Base-by-base conservation (phyloP, 306 rosid species). In the Heteromeles arbutifolia region DNA sequence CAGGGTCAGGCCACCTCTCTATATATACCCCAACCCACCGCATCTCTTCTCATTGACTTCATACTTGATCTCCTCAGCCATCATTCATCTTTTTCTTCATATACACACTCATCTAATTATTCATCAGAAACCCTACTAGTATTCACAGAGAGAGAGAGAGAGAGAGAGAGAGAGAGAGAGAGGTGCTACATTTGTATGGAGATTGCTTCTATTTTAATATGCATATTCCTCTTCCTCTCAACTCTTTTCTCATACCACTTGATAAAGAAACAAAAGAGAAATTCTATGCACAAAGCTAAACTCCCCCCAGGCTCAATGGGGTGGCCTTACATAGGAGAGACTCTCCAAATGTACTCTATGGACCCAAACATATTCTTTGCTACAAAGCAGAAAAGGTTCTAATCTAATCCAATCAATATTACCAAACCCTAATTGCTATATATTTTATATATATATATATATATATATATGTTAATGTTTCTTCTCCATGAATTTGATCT, bases 301-400 rank as follows among this genome's bases (percentile, higher is more conserved):
- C 94, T 90, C 70, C 97, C 98, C 29, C 97, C 98, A 3, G 98
- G 98, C 28, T 90, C 96, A 79, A 79, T 90, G 94, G 98, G 98
- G 28, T 88, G 92, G 96, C 97, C 97, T 78, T 90, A 74, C 52
- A 39, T 91, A 1, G 97, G 96, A 66, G 91, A 93, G 67, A 93
- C 97, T 21, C 87, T 87, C 32, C 97, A 89, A 68, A 95, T 93
- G 72, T 93, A 93, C 50, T 93, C 98, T 58, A 87, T 82, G 62
- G 89, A 91, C 80, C 98, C 98, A 19, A 85, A 85, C 70, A 54
- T 85, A 73, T 91, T 93, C 85, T 93, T 91, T 72, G 66, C 92
- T 45, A 56, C 90, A 14, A 93, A 90, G 81, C 97, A 93, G 44
- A 84, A 82, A 80, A 93, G 94, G 98, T 92, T 61, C 78, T 22